These are phyloP conservation scores for Cichorium intybus DNA, from an alignment of 140 eudicot genomes.

Conservation along the genomic window DNA sequence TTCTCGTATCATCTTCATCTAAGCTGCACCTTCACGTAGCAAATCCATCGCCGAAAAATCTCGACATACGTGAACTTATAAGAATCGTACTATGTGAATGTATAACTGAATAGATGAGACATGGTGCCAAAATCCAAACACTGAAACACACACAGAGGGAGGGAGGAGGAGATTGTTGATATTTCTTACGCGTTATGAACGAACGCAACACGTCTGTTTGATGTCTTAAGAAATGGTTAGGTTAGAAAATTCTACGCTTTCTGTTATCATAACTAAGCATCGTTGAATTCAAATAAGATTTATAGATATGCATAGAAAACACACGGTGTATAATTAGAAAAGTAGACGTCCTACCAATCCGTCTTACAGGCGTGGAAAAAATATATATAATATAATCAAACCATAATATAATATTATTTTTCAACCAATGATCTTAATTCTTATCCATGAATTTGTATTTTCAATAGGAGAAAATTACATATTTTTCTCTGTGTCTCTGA, in stretches of 20 bases:
- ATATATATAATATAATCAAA: background rate
- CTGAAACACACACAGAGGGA: background rate
- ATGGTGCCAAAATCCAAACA: too few species aligned
- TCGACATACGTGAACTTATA: background rate
- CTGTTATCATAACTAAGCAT: background rate
- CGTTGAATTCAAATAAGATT: background rate
- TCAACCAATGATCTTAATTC: too few species aligned
- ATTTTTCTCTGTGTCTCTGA: too few species aligned
- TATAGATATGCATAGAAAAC: background rate
- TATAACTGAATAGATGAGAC: too few species aligned
- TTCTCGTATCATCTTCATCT: slow-evolving; percentile 7
- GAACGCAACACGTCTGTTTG: background rate
- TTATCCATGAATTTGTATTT: too few species aligned
- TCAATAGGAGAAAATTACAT: too few species aligned
- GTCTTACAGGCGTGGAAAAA: background rate
- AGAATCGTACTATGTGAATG: background rate
- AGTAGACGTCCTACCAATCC: background rate
- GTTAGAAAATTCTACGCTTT: background rate
- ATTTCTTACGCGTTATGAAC: background rate
- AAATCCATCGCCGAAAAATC: background rate
- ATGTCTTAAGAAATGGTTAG: background rate
- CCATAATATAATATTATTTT: too few species aligned
- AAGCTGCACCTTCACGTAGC: slow-evolving; percentile 2
- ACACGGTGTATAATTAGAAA: background rate
- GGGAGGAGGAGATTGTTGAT: background rate